Percentiles rank a stretch among this genome's conserved stretches.
These are phyloP conservation scores for Boehmeria nivea DNA, from an alignment of 306 rosid genomes.

Conservation along the genomic window DNA sequence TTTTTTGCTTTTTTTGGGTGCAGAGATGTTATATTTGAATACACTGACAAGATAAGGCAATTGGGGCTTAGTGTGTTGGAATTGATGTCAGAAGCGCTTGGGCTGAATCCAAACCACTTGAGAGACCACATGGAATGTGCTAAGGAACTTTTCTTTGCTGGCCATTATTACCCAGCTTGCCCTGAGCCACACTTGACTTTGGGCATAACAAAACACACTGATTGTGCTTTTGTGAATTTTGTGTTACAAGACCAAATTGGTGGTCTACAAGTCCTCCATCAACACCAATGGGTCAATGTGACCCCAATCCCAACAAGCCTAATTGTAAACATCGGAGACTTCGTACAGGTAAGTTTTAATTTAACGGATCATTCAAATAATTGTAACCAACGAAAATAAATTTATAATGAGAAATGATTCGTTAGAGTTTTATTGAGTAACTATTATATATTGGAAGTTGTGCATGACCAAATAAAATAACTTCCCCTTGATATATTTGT, in stretches of 20 bases:
- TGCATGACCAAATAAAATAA: too few species aligned
- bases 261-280: constrained; percentile 38
- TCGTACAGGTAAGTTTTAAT: constrained; percentile 34
- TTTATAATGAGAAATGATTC: too few species aligned
- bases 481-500: too few species aligned
- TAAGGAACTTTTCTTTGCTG: constrained; percentile 2
- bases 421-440: too few species aligned
- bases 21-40: constrained; percentile 29
- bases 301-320: constrained; percentile 25
- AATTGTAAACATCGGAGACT: constrained; percentile 37
- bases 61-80: constrained; percentile 32
- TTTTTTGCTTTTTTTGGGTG: not conserved
- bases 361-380: too few species aligned
- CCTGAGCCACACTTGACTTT: constrained; percentile 41
- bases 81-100: constrained; percentile 44
- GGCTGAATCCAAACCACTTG: constrained; percentile 18
- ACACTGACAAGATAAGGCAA: constrained; percentile 18
- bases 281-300: constrained; percentile 34
- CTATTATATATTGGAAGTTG: too few species aligned
- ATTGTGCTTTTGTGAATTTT: constrained; percentile 25
- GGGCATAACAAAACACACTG: constrained; percentile 27
- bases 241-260: constrained; percentile 42
- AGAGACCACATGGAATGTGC: constrained; percentile 25
- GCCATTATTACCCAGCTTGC: constrained; percentile 29
- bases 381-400: too few species aligned